Percentiles rank a stretch among this genome's conserved stretches.
Evolutionary conservation across 2,329 filamentous ascomycete species (phyloP).

Genomic region (Simplicillium aogashimaense): DNA sequence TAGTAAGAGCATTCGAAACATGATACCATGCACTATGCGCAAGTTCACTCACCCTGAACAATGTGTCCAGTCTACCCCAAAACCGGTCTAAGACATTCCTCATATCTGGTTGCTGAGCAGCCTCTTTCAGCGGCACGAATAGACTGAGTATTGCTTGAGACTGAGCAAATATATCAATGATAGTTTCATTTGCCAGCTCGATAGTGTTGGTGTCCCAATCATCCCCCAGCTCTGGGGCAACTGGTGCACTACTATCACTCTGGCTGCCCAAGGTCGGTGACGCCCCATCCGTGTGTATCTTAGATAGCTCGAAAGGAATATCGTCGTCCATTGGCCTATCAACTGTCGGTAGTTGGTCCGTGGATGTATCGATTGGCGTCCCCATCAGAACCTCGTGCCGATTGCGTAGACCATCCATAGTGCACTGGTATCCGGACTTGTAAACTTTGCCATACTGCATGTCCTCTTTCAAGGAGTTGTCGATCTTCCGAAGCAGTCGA

Average conservation of each 20-base stretch:
- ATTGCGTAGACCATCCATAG: not conserved
- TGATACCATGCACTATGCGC: too few relatives aligned
- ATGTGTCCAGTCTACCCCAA: conserved; percentile 1
- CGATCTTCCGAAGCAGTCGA: not conserved
- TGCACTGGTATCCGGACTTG: not conserved
- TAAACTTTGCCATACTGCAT: not conserved
- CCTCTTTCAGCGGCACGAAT: not conserved
- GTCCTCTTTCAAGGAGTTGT: not conserved
- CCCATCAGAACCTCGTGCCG: not conserved
- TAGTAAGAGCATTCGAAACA: not conserved
- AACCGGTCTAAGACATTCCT: not conserved
- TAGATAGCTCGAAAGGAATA: not conserved
- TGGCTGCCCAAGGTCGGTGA: too few relatives aligned
- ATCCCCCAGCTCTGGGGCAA: too few relatives aligned
- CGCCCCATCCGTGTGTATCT: too few relatives aligned
- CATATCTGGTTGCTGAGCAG: not conserved
- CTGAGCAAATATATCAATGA: not conserved
- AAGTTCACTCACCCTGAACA: conserved; percentile 1
- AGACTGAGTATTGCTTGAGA: not conserved
- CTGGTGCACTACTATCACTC: too few relatives aligned
- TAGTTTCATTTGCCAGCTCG: not conserved
- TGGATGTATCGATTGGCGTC: too few relatives aligned
- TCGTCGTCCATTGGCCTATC: not conserved
- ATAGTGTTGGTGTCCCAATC: not conserved
- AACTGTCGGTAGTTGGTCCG: not conserved